phyloP scores from a whole-genome alignment of 768 basidiomycete genomes.

The Collybiopsis confluens region DNA sequence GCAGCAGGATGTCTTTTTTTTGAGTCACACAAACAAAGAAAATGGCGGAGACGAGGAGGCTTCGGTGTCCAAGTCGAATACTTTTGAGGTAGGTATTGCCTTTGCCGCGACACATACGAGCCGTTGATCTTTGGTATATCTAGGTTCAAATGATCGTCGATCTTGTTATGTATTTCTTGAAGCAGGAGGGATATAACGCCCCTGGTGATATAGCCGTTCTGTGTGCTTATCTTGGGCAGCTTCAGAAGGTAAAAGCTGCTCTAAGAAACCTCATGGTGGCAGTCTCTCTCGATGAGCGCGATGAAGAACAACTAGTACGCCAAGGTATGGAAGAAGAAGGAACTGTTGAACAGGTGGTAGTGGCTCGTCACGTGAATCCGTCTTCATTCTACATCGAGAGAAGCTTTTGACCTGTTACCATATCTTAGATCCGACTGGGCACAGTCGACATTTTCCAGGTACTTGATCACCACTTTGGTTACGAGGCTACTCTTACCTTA shows the following conservation, averaged over 20 bases:
- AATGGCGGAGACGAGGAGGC: constrained; percentile 51
- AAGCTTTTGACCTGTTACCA: too few species aligned
- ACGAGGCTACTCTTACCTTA: too few species aligned
- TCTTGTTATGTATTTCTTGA: constrained; percentile 38
- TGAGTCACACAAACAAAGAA: constrained; percentile 60
- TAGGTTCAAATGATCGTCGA: constrained; percentile 43
- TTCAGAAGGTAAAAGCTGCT: constrained; percentile 35
- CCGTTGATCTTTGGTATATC: too few species aligned
- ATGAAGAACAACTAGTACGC: constrained; percentile 55
- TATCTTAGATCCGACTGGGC: constrained; percentile 54
- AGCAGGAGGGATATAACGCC: constrained; percentile 39
- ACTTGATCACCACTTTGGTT: too few species aligned
- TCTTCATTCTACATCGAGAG: too few species aligned
- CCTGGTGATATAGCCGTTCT: constrained; percentile 46
- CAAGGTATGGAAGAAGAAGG: constrained; percentile 37
- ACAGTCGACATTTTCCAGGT: constrained; percentile 82
- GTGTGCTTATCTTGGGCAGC: constrained; percentile 44
- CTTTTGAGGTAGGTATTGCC: constrained; percentile 50
- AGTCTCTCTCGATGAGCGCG: constrained; percentile 65
- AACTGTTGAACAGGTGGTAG: constrained; percentile 42
- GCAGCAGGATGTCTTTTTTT: constrained; percentile 60
- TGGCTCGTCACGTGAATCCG: constrained; percentile 48
- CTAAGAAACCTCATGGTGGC: constrained; percentile 40
- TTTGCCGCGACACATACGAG: too few species aligned
- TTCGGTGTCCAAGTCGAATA: constrained; percentile 63